Base-by-base conservation (phyloP, 1,284 basidiomycete species). In the Ceratobasidium sp. region DNA sequence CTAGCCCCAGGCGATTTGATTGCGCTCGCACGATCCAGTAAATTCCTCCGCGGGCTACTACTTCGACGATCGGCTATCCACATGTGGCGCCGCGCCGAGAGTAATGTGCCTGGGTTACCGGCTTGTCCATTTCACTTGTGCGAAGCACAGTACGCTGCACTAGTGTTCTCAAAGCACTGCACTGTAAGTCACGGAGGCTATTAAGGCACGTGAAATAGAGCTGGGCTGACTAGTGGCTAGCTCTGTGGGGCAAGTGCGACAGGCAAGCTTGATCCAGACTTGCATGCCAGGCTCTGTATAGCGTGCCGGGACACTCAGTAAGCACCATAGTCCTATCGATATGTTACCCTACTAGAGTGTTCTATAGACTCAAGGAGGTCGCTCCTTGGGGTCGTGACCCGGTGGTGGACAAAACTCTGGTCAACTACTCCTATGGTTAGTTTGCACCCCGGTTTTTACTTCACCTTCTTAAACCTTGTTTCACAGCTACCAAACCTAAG, bases 231-330 rank as follows among this genome's bases (percentile, higher is more conserved):
- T 3, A 6, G 8, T 54, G 13, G 5, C 8, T 26, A 73, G 68
- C 28, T 60, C 13, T 73, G 68, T 33, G 68, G 68, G 8, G 54
- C 56, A 7, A 39, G 37, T 15, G 42, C 68, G 3, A 73, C 56
- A 10, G 56, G 39, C 5, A 58, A 61, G 31, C 56, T 56, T 33
- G 68, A 73, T 54, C 23, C 68, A 35, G 17, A 49, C 35, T 35
- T 60, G 28, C 26, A 4, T 20, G 56, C 28, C 1, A 1, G 68
- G n/a, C 45, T 73, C 5, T 73, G 68, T 35, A 20, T 42, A 13
- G 11, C 42, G 4, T 73, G 68, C 31, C 68, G 68, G 15, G 42
- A 73, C 10, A 73, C n/a, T n/a, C 3, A 58, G 68, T 73, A 28
- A 3, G 68, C 37, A 37, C 7, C 11, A 17, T 37, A 35, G 4